Base-by-base conservation (phyloP, 148 eudicot genomes). In the Beta vulgaris region DNA sequence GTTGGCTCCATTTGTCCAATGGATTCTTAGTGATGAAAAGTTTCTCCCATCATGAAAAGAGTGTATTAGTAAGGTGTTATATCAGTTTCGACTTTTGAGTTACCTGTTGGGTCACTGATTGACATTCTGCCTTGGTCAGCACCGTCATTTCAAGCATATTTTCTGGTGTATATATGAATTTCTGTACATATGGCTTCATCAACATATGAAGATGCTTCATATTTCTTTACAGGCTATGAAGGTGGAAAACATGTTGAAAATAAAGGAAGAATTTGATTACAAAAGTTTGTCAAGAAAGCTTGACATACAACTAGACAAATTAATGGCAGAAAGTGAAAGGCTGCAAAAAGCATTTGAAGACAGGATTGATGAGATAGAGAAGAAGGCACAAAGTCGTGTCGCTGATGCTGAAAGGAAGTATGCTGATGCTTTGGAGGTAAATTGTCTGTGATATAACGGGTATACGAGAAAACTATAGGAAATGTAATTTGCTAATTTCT, bases 251-350 rank as follows among this genome's bases (percentile, higher is more conserved):
- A 93, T 93, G 97, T 74, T 93, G 84, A 91, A 91, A 73, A 90
- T 91, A 72, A 93, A 93, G 85, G 98, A 93, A 81, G 98, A 93
- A 71, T 93, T 88, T 77, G 98, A 93, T 79, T 93, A 93, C 84
- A 93, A 91, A 78, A 91, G 93, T 82, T 86, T 93, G 83, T 87
- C 97, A 19, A 84, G 97, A 82, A 87, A 87, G 87, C 95, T 93
- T 82, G 98, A 90, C 78, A 88, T 93, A 66, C 93, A 93, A 87
- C 71, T 93, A 63, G 98, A 93, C 84, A 91, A 90, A 80, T 87
- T 91, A 75, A 88, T 87, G 85, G 98, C 90, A 32, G 97, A 93
- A 80, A 84, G 92, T 75, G 98, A 93, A 82, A 88, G 98, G 82
- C 93, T 87, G 78, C 95, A 91, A 54, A 91, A 93, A 81, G 86